Base-by-base conservation (phyloP, 2,329 filamentous ascomycete genomes). In the Cercospora janseana region DNA sequence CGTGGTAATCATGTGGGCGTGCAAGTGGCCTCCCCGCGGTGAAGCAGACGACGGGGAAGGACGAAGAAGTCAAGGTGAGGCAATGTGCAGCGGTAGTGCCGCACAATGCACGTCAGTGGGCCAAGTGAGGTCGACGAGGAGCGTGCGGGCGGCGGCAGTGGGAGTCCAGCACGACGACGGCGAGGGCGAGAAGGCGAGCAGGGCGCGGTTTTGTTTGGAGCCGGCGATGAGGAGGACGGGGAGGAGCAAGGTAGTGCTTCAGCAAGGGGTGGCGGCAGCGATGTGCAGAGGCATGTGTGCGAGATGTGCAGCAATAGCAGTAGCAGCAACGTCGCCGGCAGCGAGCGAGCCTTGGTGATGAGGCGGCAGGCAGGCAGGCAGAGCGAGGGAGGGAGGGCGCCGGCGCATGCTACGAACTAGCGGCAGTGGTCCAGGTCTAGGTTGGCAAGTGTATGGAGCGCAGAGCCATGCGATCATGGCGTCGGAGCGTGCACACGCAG, bases 171-270 rank as follows among this genome's bases (percentile, higher is more conserved):
- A 45, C 18, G 16, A 27, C 15, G n/a, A 26, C 37, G 21, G 23
- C 20, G 13, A 24, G 37, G 10, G 20, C 46, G 3, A 72, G 66
- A 65, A 82, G 79, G 0, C 77, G 34, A 77, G 58, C 60, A 80
- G 80, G 18, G 74, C 77, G 12, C 71, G 64, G 10, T 80, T 47
- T 35, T 27, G 23, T n/a, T 24, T 16, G 38, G 23, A 24, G 24
- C 24, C 15, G 32, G 16, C n/a, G 15, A n/a, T 15, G 40, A 18
- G n/a, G 15, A 27, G 23, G 23, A 18, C 12, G 41, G 26, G 41
- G 18, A 6, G 48, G 24, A 46, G 48, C 40, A 34, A 13, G 43
- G 48, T n/a, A 53, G 48, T 52, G 52, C 57, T 62, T 55, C 63
- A 58, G 62, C 62, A 65, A 65, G 62, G 61, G 26, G 59, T 54